phyloP scores from a whole-genome alignment of 768 basidiomycete genomes.

The Russula brevipes region DNA sequence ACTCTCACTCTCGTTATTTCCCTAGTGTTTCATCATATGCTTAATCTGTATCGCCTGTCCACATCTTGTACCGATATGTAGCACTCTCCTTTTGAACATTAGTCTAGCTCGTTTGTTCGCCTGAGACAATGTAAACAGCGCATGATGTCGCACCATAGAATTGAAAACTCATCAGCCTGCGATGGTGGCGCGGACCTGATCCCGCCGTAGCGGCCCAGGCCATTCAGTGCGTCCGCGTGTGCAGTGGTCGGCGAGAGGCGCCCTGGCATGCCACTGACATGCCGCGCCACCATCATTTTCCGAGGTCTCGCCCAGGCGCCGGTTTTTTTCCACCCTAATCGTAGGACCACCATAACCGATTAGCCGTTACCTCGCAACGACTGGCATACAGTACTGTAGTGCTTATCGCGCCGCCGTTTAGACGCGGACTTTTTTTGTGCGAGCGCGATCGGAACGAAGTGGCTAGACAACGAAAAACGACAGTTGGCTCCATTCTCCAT shows the following conservation, averaged over 20 bases:
- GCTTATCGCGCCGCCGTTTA: neutral
- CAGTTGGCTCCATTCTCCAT: neutral
- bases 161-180: neutral
- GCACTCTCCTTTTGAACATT: neutral
- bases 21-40: neutral
- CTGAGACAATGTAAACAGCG: neutral
- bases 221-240: neutral
- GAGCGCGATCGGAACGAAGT: neutral
- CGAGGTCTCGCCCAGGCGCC: neutral
- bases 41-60: conserved; percentile 1
- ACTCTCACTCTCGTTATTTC: conserved; percentile 9
- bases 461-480: neutral
- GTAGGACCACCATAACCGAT: neutral
- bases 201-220: neutral
- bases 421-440: neutral
- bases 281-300: conserved; percentile 11
- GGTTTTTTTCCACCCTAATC: neutral
- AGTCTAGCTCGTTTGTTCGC: neutral
- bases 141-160: neutral
- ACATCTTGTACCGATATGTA: neutral
- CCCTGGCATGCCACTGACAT: neutral
- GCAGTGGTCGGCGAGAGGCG: neutral
- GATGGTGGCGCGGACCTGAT: conserved; percentile 3
- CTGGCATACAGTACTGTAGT: neutral
- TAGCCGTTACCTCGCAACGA: neutral